These are phyloP conservation scores for Populus simonii DNA, from an alignment of 345 rosid genomes.

Conservation along the genomic window DNA sequence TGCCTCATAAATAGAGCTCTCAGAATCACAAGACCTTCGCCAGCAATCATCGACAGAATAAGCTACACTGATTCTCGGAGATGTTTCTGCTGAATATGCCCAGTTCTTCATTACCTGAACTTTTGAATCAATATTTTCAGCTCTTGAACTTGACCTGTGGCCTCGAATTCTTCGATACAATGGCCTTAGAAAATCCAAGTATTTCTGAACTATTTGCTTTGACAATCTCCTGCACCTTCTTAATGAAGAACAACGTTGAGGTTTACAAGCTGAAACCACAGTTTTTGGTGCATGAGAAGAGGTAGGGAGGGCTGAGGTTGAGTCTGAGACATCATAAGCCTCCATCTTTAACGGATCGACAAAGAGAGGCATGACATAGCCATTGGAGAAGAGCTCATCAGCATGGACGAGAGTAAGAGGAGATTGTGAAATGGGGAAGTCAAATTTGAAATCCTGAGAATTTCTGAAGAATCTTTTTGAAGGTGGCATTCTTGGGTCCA, in stretches of 20 bases:
- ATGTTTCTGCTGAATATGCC: constrained; percentile 54
- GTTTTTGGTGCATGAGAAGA: constrained; percentile 29
- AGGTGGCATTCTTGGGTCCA: constrained; percentile 93
- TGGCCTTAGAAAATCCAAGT: constrained; percentile 70
- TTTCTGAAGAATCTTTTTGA: constrained; percentile 73
- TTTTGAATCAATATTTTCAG: constrained; percentile 33
- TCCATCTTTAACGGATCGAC: constrained; percentile 40
- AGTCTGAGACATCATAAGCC: constrained; percentile 27
- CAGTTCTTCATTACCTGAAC: constrained; percentile 37
- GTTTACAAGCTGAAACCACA: constrained; percentile 16
- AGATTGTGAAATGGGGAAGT: constrained; percentile 56
- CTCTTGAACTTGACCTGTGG: constrained; percentile 36
- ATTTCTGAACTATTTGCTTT: constrained; percentile 53
- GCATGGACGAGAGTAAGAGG: constrained; percentile 65
- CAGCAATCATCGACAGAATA: constrained; percentile 52
- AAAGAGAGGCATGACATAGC: constrained; percentile 68
- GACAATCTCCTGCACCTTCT: constrained; percentile 60
- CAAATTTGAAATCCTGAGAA: constrained; percentile 75
- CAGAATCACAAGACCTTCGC: constrained; percentile 80
- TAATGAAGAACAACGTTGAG: constrained; percentile 37
- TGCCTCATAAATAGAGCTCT: constrained; percentile 86
- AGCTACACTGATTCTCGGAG: constrained; percentile 68
- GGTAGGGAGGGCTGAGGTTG: constrained; percentile 24
- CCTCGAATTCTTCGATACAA: constrained; percentile 52
- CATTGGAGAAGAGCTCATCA: constrained; percentile 80